phyloP scores from a whole-genome alignment of 2,329 filamentous ascomycete species.

The Fusarium denticulatum region DNA sequence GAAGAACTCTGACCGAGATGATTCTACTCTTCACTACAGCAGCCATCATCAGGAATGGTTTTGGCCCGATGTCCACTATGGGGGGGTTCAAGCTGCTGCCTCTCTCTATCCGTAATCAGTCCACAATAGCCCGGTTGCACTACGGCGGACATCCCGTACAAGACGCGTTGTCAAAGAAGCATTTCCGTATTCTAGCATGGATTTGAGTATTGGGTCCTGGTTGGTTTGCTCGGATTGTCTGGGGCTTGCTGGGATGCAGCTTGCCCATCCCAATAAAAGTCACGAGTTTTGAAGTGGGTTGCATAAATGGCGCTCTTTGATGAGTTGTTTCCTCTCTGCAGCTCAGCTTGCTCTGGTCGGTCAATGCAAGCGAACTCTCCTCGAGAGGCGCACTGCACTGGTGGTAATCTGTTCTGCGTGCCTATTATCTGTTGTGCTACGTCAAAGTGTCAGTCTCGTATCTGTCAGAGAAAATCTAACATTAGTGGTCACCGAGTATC shows the following conservation, averaged over 20 bases:
- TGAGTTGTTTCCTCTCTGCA: constrained; percentile 27
- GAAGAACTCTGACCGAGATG: constrained; percentile 9
- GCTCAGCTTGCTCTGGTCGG: background rate
- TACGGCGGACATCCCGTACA: background rate
- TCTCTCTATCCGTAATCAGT: background rate
- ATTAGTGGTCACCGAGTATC: background rate
- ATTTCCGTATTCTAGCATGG: background rate
- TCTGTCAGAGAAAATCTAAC: background rate
- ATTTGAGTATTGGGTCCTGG: constrained; percentile 1
- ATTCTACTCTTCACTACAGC: constrained; percentile 22
- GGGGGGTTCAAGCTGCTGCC: background rate
- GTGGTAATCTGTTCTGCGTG: background rate
- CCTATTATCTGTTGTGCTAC: background rate
- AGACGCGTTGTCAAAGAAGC: background rate
- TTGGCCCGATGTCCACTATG: background rate
- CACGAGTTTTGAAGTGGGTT: constrained; percentile 10
- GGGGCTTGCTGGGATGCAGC: constrained; percentile 20
- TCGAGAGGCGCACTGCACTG: background rate
- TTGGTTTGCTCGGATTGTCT: constrained; percentile 7
- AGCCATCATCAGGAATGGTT: constrained; percentile 11
- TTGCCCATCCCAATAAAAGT: constrained; percentile 35
- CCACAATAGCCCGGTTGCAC: background rate
- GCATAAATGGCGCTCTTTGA: constrained; percentile 31
- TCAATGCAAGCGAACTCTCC: background rate
- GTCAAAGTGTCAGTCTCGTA: constrained; percentile 13